Evolutionary conservation across 257 asterid species (phyloP), one percentile per base, ranked within the genome.

Genomic region (Solanum bulbocastanum): DNA sequence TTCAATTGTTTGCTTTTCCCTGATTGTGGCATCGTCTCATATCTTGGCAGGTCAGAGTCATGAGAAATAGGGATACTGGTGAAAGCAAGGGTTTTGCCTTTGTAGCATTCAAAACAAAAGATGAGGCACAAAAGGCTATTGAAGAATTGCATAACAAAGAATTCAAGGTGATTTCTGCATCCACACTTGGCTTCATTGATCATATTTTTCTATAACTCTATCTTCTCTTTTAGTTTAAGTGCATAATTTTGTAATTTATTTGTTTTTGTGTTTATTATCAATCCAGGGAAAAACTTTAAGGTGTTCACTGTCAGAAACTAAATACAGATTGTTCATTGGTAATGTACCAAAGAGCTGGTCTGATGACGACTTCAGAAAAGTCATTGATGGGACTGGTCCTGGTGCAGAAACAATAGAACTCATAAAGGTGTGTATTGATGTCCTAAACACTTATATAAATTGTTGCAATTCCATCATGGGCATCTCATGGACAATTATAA

Each of bases 61-160:
- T 95, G 98, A 95, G 92, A 90, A 96, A 96, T 90, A 93, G 94
- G 92, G 98, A 94, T 90, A 96, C 98, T 78, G 99, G 99, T 83
- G 98, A 96, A 93, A 94, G 97, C 91, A 96, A 95, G 91, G 99
- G 99, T 58, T 96, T 95, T 91, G 98, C 99, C 85, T 96, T 96
- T 93, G 99, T 96, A 75, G 98, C 98, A 76, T 96, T 94, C 93
- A 92, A 85, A 88, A 93, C 96, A 27, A 94, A 91, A 90, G 98
- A 96, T 82, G 93, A 91, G 62, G 98, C 98, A 58, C 98, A 95
- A 82, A 96, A 94, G 93, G 94, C 99, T 62, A 96, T 96, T 85
- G 97, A 94, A 90, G 98, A 91, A 60, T 83, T 96, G 75, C 98
- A 95, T 78, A 92, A 75, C 95, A 96, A 94, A 93, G 98, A 96